Evolutionary conservation across 2,329 filamentous ascomycete species (phyloP), one percentile per base, ranked within the genome.

Genomic region (Aspergillus persii): DNA sequence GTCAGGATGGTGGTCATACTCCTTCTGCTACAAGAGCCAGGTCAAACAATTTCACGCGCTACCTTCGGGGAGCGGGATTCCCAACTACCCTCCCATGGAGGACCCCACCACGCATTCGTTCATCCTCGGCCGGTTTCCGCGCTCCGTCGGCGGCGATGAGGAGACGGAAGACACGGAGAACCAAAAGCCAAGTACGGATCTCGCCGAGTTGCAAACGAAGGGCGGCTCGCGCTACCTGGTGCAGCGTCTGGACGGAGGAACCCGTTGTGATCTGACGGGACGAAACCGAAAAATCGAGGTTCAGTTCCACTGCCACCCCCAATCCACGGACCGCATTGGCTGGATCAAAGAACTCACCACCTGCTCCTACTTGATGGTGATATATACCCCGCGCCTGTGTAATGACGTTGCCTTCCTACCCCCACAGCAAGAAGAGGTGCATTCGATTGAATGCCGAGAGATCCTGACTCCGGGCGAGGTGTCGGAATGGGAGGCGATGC

Each of bases 1-100:
- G 64, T 90, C 87, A 1, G 93, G 93, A 0, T 97, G 93, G 93
- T 97, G 93, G 93, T 95, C 90, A 71, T 97, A 97, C 77, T 90
- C 89, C 67, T 96, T 96, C 75, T 97, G 93, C 81, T 95, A 96
- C 77, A 91, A 91, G 71, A 84, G 88, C 62, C 87, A 94, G 63
- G 88, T 97, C 62, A 89, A 91, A 69, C 93, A 97, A 76, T 97
- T 96, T 76, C 93, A 97, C 74, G 91, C 92, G 49, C 79, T 94
- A 60, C 85, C 91, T 0, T 86, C 86, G 2, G 83, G 86, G 49
- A 86, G 87, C 60, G 87, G 88, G 3, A 85, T 89, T 9, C 84
- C 86, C 1, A 76, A 80, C 30, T 88, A 86, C 64, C 89, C 91
- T 27, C 93, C 93, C 0, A 83, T 88, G 50, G 88, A 91, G 68